These are phyloP conservation scores for Podospora fimiseda DNA, from an alignment of 495 filamentous ascomycete genomes.

Conservation along the genomic window DNA sequence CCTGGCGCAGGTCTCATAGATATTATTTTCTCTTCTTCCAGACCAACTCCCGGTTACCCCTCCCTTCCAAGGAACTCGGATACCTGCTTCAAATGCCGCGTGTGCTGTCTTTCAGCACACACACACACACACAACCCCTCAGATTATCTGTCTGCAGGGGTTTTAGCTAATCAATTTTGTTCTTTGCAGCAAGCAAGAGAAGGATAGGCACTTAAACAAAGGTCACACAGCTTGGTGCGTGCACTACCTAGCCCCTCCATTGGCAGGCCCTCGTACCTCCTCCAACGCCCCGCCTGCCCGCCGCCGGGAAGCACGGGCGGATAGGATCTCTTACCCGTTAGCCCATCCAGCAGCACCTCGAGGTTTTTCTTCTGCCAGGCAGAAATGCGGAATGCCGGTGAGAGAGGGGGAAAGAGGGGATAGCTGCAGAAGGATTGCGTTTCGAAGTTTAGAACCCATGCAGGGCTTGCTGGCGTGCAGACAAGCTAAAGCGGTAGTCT, in stretches of 20 bases:
- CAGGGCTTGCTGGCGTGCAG: background rate
- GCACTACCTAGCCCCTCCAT: background rate
- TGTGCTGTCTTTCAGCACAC: no score
- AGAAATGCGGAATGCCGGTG: background rate
- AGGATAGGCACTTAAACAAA: no score
- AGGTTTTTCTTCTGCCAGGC: background rate
- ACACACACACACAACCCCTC: no score
- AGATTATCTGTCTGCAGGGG: no score
- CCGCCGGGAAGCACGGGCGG: background rate
- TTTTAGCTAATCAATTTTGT: no score
- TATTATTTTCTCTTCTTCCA: background rate
- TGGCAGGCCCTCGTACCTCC: background rate
- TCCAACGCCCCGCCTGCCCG: background rate
- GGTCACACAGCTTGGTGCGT: background rate
- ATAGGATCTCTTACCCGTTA: constrained; percentile 4
- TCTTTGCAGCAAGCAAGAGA: background rate
- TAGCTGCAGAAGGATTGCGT: background rate
- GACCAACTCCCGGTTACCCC: background rate
- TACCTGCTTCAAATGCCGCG: background rate
- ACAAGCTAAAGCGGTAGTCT: background rate
- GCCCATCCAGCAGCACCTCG: background rate
- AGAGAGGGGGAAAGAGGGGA: background rate
- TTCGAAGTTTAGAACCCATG: background rate
- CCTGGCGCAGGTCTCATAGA: background rate
- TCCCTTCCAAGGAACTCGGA: background rate